Percentiles rank a stretch among this genome's conserved stretches.
These are phyloP conservation scores for Neonectria punicea DNA, from an alignment of 2,329 filamentous ascomycete genomes.

Conservation along the genomic window DNA sequence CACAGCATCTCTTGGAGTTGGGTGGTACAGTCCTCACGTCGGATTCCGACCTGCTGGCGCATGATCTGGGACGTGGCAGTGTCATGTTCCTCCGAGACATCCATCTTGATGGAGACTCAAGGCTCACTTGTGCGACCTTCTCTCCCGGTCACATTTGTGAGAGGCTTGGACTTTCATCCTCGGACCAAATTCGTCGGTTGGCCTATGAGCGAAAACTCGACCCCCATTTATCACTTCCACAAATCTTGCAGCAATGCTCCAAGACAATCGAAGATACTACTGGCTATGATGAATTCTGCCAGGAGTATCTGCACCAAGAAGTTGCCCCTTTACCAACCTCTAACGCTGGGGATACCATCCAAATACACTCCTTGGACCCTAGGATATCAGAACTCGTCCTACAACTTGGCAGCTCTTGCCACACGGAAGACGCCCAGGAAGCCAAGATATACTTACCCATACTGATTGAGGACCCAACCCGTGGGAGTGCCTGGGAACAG, in stretches of 20 bases:
- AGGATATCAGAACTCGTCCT: slow-evolving; percentile 53
- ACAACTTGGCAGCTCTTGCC: slow-evolving; percentile 37
- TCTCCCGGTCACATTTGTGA: slow-evolving; percentile 51
- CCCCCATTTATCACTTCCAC: slow-evolving; percentile 44
- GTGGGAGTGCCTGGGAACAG: slow-evolving; percentile 67
- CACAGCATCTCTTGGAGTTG: slow-evolving; percentile 65
- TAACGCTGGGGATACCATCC: slow-evolving; percentile 14
- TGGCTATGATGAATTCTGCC: slow-evolving; percentile 45
- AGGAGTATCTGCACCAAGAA: slow-evolving; percentile 46
- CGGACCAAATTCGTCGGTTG: slow-evolving; percentile 44
- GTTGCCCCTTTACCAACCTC: slow-evolving; percentile 31
- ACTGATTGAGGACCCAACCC: slow-evolving; percentile 66
- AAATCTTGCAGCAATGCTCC: slow-evolving; percentile 44
- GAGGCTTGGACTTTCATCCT: slow-evolving; percentile 53
- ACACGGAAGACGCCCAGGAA: slow-evolving; percentile 33
- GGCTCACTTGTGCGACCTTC: slow-evolving; percentile 43
- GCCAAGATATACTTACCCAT: slow-evolving; percentile 71
- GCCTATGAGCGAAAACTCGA: slow-evolving; percentile 50
- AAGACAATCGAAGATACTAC: slow-evolving; percentile 30
- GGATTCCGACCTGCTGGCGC: slow-evolving; percentile 88
- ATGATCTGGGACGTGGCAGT: slow-evolving; percentile 73
- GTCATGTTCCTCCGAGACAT: slow-evolving; percentile 78
- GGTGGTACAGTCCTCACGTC: slow-evolving; percentile 75
- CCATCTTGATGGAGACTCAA: slow-evolving; percentile 47
- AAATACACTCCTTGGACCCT: slow-evolving; percentile 47